Base-by-base conservation (phyloP, 169 alveolate genomes). In the Plasmodium gonderi region DNA sequence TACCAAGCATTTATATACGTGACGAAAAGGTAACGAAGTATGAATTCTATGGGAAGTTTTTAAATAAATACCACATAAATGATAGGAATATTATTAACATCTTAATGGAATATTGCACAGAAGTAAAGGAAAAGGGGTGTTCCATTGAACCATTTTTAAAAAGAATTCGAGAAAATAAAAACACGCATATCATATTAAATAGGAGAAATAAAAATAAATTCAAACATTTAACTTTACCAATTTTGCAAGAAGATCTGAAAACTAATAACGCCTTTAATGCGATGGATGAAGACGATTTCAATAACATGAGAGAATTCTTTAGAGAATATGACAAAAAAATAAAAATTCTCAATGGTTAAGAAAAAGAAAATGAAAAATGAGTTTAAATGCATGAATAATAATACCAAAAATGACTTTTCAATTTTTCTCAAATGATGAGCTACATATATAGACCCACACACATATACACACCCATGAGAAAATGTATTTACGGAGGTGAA, bases 31-130 rank as follows among this genome's bases (percentile, higher is more conserved):
- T 83, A 47, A 45, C 92, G 11, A 83, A 83, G 77, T 69, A 83
- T 47, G 92, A 83, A 83, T 83, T 83, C 64, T 83, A 83, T 83
- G 92, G 82, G 42, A 68, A 64, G 33, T 74, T 83, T 76, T 44
- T 83, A 20, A 83, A 83, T 72, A 83, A 83, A 54, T 83, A 83
- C 64, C 82, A 83, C 77, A 83, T 83, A 83, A 83, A 83, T 69
- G 82, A 83, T 69, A 83, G 65, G 60, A 69, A 74, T 31, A 83
- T 83, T 68, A 83, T 69, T n/a, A 83, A 83, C 83, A 83, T 38
- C 17, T 74, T 83, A 31, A 51, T 83, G 83, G 92, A 69, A 69
- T 45, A 49, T 33, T 83, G 92, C 49, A 72, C 67, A 1, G 92
- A 83, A 83, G 44, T 83, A 69, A 83, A 83, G 20, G 83, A 72